Base-by-base conservation (phyloP, 2,329 filamentous ascomycete genomes). In the Trichoderma arundinaceum region DNA sequence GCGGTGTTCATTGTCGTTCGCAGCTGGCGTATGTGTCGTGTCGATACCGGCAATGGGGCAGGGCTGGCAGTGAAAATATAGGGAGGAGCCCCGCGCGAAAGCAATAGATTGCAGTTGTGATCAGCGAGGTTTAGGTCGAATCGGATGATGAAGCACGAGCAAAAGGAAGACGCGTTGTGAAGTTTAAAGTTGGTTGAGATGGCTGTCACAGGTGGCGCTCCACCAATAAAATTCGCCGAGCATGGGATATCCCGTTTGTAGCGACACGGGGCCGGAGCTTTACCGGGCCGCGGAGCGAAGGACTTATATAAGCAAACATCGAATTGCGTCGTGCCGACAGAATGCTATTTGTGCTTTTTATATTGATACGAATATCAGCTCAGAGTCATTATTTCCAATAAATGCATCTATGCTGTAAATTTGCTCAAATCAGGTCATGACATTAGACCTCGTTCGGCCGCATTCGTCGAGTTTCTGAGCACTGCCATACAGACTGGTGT, bases 1-100 rank as follows among this genome's bases (percentile, higher is more conserved):
- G 69, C 67, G 28, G 68, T 68, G 68, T 74, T 74, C 73, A 75
- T 75, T 53, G 56, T 51, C 41, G 54, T 19, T 44, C 39, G 56
- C 38, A 10, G 49, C 28, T 19, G 35, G 41, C 5, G 32, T 38
- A 19, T 38, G 22, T 28, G 22, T 28, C 38, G 39, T 10, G 38
- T 12, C 13, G 32, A 32, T 48, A 22, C 32, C 56, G 32, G 28
- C n/a, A 13, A 52, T 19, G 32, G 49, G 19, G 28, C 19, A 38
- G 15, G 15, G 32, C 44, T 38, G 33, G 17, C 15, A 41, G 32
- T 7, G 8, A 9, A 3, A 8, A 4, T 28, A 28, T 4, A 46
- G 13, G 7, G 6, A 19, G 4, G 17, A 13, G n/a, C 35, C 39
- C n/a, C 49, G 9, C 22, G 15, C 12, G 12, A 43, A 15, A 35